Base-by-base conservation (phyloP, 1,284 basidiomycete species). In the Cronartium quercuum region DNA sequence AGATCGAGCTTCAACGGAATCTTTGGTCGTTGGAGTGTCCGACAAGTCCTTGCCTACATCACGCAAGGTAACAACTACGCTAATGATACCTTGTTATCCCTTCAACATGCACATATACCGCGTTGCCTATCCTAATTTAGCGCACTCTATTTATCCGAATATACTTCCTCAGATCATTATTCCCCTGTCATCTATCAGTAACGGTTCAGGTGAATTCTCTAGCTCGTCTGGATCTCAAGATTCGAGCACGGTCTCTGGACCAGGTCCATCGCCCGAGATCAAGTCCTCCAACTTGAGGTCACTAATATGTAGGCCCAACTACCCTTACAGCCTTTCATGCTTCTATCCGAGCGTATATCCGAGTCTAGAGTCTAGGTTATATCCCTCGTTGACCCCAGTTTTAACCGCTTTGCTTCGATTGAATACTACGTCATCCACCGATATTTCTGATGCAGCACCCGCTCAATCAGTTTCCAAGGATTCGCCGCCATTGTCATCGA, bases 21-120 rank as follows among this genome's bases (percentile, higher is more conserved):
- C 29, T 29, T 29, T 29, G 29, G 29, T 29, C 29, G 29, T 29
- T 29, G 29, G 29, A 29, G 29, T 1, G 29, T 29, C 29, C 1
- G 29, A 29, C 29, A 29, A 29, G 29, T 29, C 29, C 29, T 29
- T 2, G 29, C 29, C 38, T 15, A 55, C 47, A 1, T 34, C 57
- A 41, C 44, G 18, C 9, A 58, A 68, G 42, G 55, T 60, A 41
- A 29, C 38, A 12, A 55, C n/a, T 21, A 5, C 65, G 41, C 15
- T 18, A 55, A n/a, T 37, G 5, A 21, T 34, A n/a, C 9, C 38
- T n/a, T 57, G 58, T 29, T 70, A 70, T 63, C 68, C 68, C 37
- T 62, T 62, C 60, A 70, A 70, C 34, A 34, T 70, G 21, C 60
- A 47, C 7, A 37, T 70, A 21, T 70, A 70, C 41, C 24, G 24